Conservation (phyloP, 345 rosid species). For the Pistacia atlantica region DNA sequence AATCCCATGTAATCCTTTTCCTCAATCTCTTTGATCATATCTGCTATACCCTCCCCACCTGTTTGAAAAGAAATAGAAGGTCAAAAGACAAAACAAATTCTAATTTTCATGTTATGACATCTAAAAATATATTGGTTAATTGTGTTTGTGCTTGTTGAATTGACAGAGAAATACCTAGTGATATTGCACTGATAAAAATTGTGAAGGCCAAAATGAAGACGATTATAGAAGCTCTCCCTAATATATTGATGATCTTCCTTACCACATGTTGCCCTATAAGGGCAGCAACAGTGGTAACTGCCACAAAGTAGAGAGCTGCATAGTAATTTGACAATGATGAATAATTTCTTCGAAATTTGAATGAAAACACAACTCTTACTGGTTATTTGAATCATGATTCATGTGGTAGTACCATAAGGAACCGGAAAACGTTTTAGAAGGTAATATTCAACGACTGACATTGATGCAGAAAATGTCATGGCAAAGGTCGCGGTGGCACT, state of each 20-base stretch:
- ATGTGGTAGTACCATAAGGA: conserved; percentile 40
- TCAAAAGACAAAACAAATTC: neutral
- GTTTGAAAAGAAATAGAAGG: conserved; percentile 2
- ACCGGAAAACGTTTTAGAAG: conserved; percentile 52
- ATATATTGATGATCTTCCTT: conserved; percentile 23
- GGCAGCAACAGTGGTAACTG: conserved; percentile 38
- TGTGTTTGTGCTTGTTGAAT: neutral
- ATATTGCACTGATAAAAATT: conserved; percentile 36
- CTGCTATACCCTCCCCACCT: conserved; percentile 45
- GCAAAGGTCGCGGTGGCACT: conserved; percentile 55
- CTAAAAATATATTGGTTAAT: neutral
- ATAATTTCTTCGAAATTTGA: neutral
- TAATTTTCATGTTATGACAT: neutral
- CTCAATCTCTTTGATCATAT: conserved; percentile 32
- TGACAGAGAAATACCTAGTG: conserved; percentile 25
- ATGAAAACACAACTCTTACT: neutral
- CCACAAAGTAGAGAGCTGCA: conserved; percentile 38
- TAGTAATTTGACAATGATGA: neutral
- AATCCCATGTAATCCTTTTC: conserved; percentile 41
- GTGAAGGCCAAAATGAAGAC: conserved; percentile 39
- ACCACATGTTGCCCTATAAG: conserved; percentile 38
- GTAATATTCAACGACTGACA: conserved; percentile 50
- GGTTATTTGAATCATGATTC: neutral
- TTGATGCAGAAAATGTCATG: conserved; percentile 53
- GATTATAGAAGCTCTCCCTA: too few species aligned